These are phyloP conservation scores for Triticum urartu DNA, from an alignment of 176 grass and related monocot species.

Conservation along the genomic window DNA sequence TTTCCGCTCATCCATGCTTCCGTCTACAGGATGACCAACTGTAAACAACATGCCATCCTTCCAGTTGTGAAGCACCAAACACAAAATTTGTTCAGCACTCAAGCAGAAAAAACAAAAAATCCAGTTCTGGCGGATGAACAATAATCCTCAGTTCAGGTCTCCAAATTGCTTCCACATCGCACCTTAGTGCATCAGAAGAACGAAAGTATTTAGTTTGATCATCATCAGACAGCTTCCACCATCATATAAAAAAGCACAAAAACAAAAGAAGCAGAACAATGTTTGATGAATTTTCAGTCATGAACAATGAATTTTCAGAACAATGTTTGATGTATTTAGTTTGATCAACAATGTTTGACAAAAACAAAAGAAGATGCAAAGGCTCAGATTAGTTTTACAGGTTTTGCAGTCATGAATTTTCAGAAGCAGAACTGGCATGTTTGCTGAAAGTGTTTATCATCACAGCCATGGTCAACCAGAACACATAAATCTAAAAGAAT, in stretches of 20 bases:
- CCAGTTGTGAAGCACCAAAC: conserved; percentile 40
- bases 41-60: conserved; percentile 24
- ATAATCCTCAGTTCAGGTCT: conserved; percentile 41
- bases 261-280: neutral
- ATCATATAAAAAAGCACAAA: neutral
- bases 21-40: conserved; percentile 40
- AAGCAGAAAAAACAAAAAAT: neutral
- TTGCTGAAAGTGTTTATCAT: neutral
- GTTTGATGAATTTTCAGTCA: no score
- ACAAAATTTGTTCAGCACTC: neutral
- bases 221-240: conserved; percentile 1
- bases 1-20: conserved; percentile 37
- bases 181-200: conserved; percentile 25
- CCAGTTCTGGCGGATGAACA: neutral
- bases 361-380: no score
- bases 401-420: neutral
- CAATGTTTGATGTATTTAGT: no score
- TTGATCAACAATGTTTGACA: no score
- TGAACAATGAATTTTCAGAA: no score
- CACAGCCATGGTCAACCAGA: neutral
- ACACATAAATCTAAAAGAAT: neutral
- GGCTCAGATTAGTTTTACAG: neutral
- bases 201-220: conserved; percentile 41
- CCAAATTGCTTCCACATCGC: conserved; percentile 4
- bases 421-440: neutral